Percentiles rank a stretch among this genome's conserved stretches.
These are phyloP conservation scores for Sporothrix phasma DNA, from an alignment of 2,329 filamentous ascomycete species.

Conservation along the genomic window DNA sequence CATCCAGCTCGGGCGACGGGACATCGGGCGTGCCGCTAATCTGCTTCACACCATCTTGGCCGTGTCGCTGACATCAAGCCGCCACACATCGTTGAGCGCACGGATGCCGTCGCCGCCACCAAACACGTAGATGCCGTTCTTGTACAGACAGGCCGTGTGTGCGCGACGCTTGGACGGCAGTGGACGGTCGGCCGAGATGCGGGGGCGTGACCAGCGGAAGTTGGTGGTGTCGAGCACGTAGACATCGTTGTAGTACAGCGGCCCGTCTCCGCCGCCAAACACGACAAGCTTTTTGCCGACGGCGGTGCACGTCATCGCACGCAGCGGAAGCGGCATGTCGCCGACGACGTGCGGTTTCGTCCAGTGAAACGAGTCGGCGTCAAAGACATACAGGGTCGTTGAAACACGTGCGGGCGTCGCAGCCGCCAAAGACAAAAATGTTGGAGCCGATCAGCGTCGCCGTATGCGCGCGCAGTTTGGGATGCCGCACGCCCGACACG, in stretches of 20 bases:
- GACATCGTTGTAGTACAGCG: constrained; percentile 62
- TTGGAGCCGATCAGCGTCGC: constrained; percentile 57
- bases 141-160: constrained; percentile 62
- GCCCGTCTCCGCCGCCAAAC: constrained; percentile 60
- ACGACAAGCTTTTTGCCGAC: constrained; percentile 59
- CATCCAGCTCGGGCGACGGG: constrained; percentile 21
- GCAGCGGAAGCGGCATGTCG: constrained; percentile 53
- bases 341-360: constrained; percentile 54
- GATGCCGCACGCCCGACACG: constrained; percentile 52
- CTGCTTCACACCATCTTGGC: constrained; percentile 58
- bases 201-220: constrained; percentile 55
- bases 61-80: constrained; percentile 57
- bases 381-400: constrained; percentile 59
- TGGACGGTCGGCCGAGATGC: constrained; percentile 44
- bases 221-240: constrained; percentile 63
- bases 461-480: constrained; percentile 55
- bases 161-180: constrained; percentile 53
- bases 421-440: constrained; percentile 59
- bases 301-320: constrained; percentile 63
- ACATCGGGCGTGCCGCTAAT: constrained; percentile 35
- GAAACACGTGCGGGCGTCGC: constrained; percentile 57
- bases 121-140: constrained; percentile 63
- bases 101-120: constrained; percentile 61
- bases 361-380: constrained; percentile 62
- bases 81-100: constrained; percentile 62